A percentile compares a stretch with the other conserved stretches of the same genome.
Evolutionary conservation across 2,329 filamentous ascomycete species (phyloP).

Genomic region (Aspergillus transmontanensis): DNA sequence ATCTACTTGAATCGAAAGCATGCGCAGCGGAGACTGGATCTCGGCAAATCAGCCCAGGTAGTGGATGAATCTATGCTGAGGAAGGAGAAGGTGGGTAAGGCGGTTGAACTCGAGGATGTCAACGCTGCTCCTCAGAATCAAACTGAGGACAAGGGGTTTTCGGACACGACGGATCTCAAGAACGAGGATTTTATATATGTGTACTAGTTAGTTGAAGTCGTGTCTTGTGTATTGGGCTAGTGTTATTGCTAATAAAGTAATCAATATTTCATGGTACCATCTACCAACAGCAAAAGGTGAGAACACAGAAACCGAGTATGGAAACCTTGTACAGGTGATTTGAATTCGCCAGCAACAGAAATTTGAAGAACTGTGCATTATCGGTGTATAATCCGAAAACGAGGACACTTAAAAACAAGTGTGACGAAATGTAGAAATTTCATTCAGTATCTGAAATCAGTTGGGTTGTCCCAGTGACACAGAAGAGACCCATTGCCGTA

Average conservation of each 20-base stretch:
- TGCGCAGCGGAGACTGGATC: slow-evolving; percentile 29
- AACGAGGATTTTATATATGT: slow-evolving; percentile 26
- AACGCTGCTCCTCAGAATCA: background rate
- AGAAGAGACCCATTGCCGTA: background rate
- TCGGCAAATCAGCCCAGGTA: slow-evolving; percentile 33
- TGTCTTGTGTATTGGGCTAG: background rate
- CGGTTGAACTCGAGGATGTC: slow-evolving; percentile 12
- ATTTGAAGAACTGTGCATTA: too few species aligned
- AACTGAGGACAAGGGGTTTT: slow-evolving; percentile 16
- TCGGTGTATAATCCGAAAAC: too few species aligned
- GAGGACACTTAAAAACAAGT: too few species aligned
- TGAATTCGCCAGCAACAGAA: too few species aligned
- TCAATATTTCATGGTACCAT: background rate
- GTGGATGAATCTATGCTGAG: slow-evolving; percentile 39
- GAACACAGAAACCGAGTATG: too few species aligned
- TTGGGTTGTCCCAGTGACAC: background rate
- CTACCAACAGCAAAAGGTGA: too few species aligned
- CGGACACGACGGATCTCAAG: slow-evolving; percentile 19
- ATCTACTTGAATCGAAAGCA: slow-evolving; percentile 34
- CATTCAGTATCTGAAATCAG: too few species aligned
- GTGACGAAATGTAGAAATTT: too few species aligned
- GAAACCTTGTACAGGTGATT: too few species aligned
- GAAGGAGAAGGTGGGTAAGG: slow-evolving; percentile 21
- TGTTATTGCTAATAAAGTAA: background rate
- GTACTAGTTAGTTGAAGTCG: slow-evolving; percentile 4